A percentile compares a stretch with the other conserved stretches of the same genome.
These are phyloP conservation scores for Hirschfeldia incana DNA, from an alignment of 345 rosid genomes.

Conservation along the genomic window DNA sequence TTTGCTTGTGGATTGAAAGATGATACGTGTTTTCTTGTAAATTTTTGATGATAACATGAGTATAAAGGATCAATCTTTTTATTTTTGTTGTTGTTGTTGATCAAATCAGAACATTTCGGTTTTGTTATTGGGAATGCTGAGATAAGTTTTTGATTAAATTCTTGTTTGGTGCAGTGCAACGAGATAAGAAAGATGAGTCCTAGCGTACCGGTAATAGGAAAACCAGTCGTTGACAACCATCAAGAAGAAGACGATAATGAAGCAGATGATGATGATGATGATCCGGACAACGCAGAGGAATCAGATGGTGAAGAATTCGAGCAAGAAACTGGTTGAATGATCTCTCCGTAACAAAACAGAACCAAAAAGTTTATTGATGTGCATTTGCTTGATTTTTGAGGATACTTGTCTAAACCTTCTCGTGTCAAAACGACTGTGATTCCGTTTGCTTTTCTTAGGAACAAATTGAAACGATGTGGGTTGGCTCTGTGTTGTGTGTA, in stretches of 20 bases:
- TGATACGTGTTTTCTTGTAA: background rate
- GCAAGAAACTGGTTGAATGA: constrained; percentile 72
- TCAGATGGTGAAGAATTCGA: constrained; percentile 96
- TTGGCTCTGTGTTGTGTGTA: background rate
- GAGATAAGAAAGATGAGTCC: constrained; percentile 74
- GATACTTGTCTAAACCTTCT: background rate
- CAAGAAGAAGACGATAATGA: constrained; percentile 82
- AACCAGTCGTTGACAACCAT: constrained; percentile 56
- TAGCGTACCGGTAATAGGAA: constrained; percentile 69
- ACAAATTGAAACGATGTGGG: background rate
- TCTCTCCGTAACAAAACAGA: background rate
- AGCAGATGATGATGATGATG: constrained; percentile 75
- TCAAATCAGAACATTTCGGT: no score
- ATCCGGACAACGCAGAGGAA: constrained; percentile 89
- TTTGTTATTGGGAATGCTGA: background rate
- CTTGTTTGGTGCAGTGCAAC: constrained; percentile 55
- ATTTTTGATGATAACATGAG: background rate
- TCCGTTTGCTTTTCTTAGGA: background rate
- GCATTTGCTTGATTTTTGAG: background rate
- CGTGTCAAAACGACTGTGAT: background rate
- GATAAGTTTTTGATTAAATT: background rate
- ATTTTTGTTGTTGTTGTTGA: no score
- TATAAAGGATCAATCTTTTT: background rate
- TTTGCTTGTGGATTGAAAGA: background rate
- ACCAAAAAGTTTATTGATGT: background rate